A percentile compares a stretch with the other conserved stretches of the same genome.
Conservation (phyloP, 768 basidiomycete genomes). For the Panellus pusillus region DNA sequence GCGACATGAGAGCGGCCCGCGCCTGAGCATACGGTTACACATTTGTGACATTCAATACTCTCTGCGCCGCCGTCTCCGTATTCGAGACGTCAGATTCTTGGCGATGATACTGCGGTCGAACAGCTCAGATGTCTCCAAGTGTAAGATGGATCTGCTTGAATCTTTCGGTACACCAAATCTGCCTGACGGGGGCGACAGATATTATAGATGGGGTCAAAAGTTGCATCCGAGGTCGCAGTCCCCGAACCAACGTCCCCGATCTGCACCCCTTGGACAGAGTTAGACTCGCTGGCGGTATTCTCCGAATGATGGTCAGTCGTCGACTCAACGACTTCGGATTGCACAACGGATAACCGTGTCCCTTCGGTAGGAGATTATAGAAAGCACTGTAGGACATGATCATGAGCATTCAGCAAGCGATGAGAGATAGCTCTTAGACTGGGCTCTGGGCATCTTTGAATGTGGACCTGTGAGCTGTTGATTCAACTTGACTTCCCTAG, state of each 20-base stretch:
- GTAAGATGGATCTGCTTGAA: slow-evolving; percentile 4
- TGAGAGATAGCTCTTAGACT: too few species aligned
- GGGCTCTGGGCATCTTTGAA: too few species aligned
- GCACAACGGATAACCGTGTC: slow-evolving; percentile 4
- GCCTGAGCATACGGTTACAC: neutral
- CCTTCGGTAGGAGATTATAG: slow-evolving; percentile 3
- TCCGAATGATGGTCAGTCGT: neutral
- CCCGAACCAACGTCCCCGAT: slow-evolving; percentile 20
- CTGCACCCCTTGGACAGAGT: too few species aligned
- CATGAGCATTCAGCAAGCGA: too few species aligned
- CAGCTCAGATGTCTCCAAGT: neutral
- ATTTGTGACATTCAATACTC: too few species aligned
- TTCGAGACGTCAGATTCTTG: slow-evolving; percentile 6
- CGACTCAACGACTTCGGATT: slow-evolving; percentile 1
- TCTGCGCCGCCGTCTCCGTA: neutral
- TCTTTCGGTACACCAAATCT: slow-evolving; percentile 5
- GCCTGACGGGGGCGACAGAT: slow-evolving; percentile 9
- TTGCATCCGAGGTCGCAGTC: slow-evolving; percentile 13
- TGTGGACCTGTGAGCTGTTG: too few species aligned
- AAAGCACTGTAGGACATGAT: neutral
- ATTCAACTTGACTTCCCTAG: too few species aligned
- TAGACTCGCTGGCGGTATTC: neutral
- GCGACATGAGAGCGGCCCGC: too few species aligned
- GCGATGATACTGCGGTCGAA: neutral
- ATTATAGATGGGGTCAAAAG: slow-evolving; percentile 20